Evolutionary conservation across 495 filamentous ascomycete species (phyloP).

Genomic region (Bryoglossum gracile): DNA sequence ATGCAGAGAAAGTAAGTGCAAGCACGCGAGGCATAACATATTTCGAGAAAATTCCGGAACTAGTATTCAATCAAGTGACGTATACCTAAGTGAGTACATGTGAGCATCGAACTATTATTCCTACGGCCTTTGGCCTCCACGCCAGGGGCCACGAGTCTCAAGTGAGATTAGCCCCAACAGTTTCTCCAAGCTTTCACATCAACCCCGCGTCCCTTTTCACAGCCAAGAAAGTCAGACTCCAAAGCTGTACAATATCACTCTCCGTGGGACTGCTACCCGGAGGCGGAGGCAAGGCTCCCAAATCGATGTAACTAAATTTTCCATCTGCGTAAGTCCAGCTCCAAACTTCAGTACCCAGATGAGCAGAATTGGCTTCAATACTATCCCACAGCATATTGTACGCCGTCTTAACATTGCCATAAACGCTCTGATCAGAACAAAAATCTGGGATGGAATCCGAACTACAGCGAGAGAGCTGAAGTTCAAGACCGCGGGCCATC

Average conservation of each 20-base stretch:
- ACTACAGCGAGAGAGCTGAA: slow-evolving; percentile 39
- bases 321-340: slow-evolving; percentile 48
- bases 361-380: slow-evolving; percentile 45
- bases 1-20: too few relatives aligned
- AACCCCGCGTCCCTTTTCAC: slow-evolving; percentile 33
- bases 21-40: too few relatives aligned
- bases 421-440: slow-evolving; percentile 40
- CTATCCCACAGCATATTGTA: slow-evolving; percentile 56
- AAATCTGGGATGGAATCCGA: slow-evolving; percentile 32
- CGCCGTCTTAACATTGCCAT: slow-evolving; percentile 42
- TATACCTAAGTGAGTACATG: too few relatives aligned
- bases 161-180: too few relatives aligned
- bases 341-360: slow-evolving; percentile 56
- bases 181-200: too few relatives aligned
- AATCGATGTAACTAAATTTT: slow-evolving; percentile 41
- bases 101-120: too few relatives aligned
- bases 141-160: too few relatives aligned
- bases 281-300: slow-evolving; percentile 46
- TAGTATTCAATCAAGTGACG: too few relatives aligned
- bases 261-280: slow-evolving; percentile 40
- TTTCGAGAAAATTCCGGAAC: too few relatives aligned
- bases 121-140: too few relatives aligned
- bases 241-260: slow-evolving; percentile 46
- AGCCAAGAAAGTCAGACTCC: slow-evolving; percentile 50
- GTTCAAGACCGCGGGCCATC: slow-evolving; percentile 52